Percentiles rank a stretch among this genome's conserved stretches.
These are phyloP conservation scores for Xylaria scruposa DNA, from an alignment of 495 filamentous ascomycete species.

Conservation along the genomic window DNA sequence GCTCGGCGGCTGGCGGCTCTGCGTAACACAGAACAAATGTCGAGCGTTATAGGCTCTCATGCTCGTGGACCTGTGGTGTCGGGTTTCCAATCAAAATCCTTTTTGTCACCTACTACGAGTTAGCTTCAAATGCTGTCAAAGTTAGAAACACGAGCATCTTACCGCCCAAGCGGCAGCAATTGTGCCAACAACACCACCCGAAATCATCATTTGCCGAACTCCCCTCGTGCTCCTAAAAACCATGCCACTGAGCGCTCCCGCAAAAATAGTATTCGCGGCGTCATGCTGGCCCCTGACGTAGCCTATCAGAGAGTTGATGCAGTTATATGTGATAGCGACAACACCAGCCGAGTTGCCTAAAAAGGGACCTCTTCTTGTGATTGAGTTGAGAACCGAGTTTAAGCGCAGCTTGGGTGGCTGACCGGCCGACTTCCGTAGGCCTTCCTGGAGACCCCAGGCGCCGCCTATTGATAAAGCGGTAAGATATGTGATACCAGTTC, in stretches of 20 bases:
- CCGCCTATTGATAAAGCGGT: slow-evolving; percentile 85
- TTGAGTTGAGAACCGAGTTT: slow-evolving; percentile 90
- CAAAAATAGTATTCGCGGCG: slow-evolving; percentile 81
- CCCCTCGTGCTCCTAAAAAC: slow-evolving; percentile 95
- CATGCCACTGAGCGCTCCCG: slow-evolving; percentile 87
- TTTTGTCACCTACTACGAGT: slow-evolving; percentile 57
- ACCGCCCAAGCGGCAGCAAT: slow-evolving; percentile 90
- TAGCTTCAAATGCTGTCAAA: slow-evolving; percentile 20
- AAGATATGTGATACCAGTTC: slow-evolving; percentile 92
- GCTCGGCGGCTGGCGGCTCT: slow-evolving; percentile 2
- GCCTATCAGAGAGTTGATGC: slow-evolving; percentile 90
- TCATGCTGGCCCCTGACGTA: slow-evolving; percentile 89
- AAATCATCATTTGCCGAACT: slow-evolving; percentile 89
- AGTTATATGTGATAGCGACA: slow-evolving; percentile 93
- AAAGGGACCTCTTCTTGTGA: slow-evolving; percentile 94
- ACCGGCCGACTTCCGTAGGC: slow-evolving; percentile 71
- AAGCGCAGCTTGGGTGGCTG: slow-evolving; percentile 89
- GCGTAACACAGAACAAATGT: slow-evolving; percentile 6
- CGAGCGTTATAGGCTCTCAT: slow-evolving; percentile 28
- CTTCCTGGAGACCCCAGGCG: slow-evolving; percentile 89
- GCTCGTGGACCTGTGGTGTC: slow-evolving; percentile 24
- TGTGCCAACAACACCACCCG: slow-evolving; percentile 81
- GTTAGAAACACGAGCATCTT: slow-evolving; percentile 47
- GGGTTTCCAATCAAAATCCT: slow-evolving; percentile 60
- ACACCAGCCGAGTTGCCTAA: slow-evolving; percentile 94